Evolutionary conservation across 176 grass and related monocot genomes (phyloP).

Genomic region (Secale cereale): DNA sequence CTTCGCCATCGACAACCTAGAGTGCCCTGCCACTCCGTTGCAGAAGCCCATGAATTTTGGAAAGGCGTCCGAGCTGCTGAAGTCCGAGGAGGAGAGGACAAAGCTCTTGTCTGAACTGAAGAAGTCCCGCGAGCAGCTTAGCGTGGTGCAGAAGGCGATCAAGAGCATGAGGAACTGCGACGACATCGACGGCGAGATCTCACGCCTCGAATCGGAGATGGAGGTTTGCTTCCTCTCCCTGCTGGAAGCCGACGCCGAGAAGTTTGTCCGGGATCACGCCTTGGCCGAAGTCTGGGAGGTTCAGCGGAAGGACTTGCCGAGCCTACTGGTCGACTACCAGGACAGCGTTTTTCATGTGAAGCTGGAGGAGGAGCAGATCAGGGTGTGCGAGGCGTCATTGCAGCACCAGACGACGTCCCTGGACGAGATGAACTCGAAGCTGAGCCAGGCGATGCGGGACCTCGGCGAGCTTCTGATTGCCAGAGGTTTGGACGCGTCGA

Average conservation of each 20-base stretch:
- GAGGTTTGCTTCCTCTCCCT: conserved; percentile 33
- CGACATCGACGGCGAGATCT: conserved; percentile 51
- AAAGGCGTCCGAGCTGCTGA: conserved; percentile 83
- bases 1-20: conserved; percentile 65
- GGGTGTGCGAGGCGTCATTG: conserved; percentile 40
- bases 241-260: conserved; percentile 49
- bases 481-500: conserved; percentile 20
- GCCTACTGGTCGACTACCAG: conserved; percentile 63
- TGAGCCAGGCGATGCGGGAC: conserved; percentile 36
- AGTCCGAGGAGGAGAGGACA: conserved; percentile 65
- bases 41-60: conserved; percentile 44
- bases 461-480: conserved; percentile 47
- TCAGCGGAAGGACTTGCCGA: conserved; percentile 32
- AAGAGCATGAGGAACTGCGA: conserved; percentile 32
- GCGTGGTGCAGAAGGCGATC: conserved; percentile 57
- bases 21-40: background rate
- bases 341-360: conserved; percentile 49
- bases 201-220: conserved; percentile 41
- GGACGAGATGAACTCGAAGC: conserved; percentile 51
- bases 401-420: conserved; percentile 37
- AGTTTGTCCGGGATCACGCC: conserved; percentile 37
- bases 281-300: conserved; percentile 40
- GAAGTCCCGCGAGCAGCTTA: conserved; percentile 43
- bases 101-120: conserved; percentile 57
- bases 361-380: conserved; percentile 71